A percentile compares a stretch with the other conserved stretches of the same genome.
phyloP scores from a whole-genome alignment of 2,329 filamentous ascomycete species.

The Truncatella angustata region DNA sequence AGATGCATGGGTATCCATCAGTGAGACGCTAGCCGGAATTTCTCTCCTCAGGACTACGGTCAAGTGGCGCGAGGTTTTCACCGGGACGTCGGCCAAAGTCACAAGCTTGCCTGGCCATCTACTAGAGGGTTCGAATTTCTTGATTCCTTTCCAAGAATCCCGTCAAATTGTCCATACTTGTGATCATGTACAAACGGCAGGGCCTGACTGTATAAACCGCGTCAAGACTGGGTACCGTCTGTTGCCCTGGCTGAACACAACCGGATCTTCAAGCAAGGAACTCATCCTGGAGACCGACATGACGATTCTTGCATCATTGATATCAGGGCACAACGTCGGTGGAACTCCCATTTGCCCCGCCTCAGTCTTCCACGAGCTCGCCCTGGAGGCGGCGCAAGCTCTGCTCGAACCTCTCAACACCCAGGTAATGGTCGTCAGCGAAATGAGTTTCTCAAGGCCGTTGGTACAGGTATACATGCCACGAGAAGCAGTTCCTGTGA shows the following conservation, averaged over 20 bases:
- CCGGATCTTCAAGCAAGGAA: background rate
- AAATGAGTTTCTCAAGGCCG: constrained; percentile 7
- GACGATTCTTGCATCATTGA: background rate
- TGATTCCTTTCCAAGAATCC: constrained; percentile 1
- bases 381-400: constrained; percentile 4
- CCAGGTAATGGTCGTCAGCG: constrained; percentile 4
- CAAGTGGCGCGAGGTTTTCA: constrained; percentile 9
- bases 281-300: constrained; percentile 2
- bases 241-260: constrained; percentile 7
- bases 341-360: constrained; percentile 11
- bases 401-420: background rate
- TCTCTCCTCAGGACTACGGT: constrained; percentile 4
- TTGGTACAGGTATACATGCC: background rate
- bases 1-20: constrained; percentile 9
- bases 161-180: background rate
- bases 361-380: constrained; percentile 11
- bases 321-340: constrained; percentile 8
- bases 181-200: background rate
- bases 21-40: constrained; percentile 6
- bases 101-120: constrained; percentile 11
- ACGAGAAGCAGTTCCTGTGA: background rate
- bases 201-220: background rate
- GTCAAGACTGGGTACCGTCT: background rate
- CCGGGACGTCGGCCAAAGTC: constrained; percentile 9
- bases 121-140: constrained; percentile 2